Percentiles rank a stretch among this genome's conserved stretches.
Evolutionary conservation across 169 alveolate genomes (phyloP).

Genomic region (Theileria luwenshuni): DNA sequence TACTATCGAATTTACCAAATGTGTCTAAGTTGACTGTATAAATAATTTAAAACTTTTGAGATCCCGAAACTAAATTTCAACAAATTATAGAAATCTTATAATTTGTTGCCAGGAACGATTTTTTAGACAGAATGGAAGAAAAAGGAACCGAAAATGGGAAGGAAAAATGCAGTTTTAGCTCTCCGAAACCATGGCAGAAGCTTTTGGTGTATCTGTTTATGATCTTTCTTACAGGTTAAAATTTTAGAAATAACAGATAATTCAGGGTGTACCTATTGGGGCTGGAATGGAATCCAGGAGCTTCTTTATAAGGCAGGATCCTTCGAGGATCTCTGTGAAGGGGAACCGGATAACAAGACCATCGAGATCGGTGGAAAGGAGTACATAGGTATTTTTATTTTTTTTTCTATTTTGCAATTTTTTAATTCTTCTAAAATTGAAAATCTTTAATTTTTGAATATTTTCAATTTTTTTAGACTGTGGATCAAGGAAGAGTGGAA

Average conservation of each 20-base stretch:
- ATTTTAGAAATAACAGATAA: too few relatives aligned
- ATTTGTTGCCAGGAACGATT: too few relatives aligned
- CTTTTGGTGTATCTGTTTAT: conserved; percentile 11
- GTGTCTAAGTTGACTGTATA: too few relatives aligned
- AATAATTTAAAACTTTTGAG: too few relatives aligned
- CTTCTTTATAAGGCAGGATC: conserved; percentile 61
- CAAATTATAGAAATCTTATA: too few relatives aligned
- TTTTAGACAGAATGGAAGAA: neutral
- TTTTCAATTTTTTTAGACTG: too few relatives aligned
- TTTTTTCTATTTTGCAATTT: too few relatives aligned
- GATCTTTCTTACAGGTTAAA: conserved; percentile 24
- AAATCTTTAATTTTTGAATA: too few relatives aligned
- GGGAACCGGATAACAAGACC: neutral
- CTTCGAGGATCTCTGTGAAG: conserved; percentile 38
- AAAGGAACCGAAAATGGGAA: neutral
- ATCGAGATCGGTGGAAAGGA: conserved; percentile 11
- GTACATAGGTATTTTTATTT: conserved; percentile 47
- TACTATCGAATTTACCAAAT: neutral
- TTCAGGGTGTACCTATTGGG: conserved; percentile 56
- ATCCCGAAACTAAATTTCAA: too few relatives aligned
- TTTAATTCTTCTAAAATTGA: too few relatives aligned
- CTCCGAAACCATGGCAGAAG: neutral
- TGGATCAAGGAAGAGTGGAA: conserved; percentile 36
- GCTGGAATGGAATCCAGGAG: conserved; percentile 62
- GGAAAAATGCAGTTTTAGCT: neutral